phyloP scores from a whole-genome alignment of 768 basidiomycete species.

The Termitomyces sp. region DNA sequence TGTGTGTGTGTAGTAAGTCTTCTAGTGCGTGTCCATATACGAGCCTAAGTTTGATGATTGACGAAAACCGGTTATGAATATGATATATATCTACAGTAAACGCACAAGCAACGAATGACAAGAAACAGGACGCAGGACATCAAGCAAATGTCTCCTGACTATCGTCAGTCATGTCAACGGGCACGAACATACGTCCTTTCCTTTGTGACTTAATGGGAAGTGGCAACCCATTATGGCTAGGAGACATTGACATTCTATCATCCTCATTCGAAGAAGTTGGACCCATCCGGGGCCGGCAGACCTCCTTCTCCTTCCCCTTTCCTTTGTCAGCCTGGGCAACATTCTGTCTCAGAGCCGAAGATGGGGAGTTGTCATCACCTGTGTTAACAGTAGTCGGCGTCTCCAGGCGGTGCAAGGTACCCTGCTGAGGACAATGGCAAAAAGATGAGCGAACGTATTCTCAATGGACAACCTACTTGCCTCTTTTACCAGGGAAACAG shows the following conservation, averaged over 20 bases:
- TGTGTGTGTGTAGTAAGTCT: too few relatives aligned
- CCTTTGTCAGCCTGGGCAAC: background rate
- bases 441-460: background rate
- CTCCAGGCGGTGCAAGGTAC: background rate
- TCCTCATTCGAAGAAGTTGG: background rate
- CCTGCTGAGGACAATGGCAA: background rate
- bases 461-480: background rate
- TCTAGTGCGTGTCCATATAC: too few relatives aligned
- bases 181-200: constrained; percentile 7
- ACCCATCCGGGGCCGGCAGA: background rate
- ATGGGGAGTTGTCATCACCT: background rate
- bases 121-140: background rate
- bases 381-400: background rate
- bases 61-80: too few relatives aligned
- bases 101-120: too few relatives aligned
- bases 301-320: background rate
- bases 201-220: constrained; percentile 13
- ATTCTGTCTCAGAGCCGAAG: background rate
- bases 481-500: background rate
- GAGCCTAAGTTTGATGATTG: too few relatives aligned
- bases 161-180: background rate
- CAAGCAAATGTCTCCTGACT: background rate
- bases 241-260: background rate
- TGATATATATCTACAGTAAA: too few relatives aligned
- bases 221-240: constrained; percentile 2